Evolutionary conservation across 2,329 filamentous ascomycete genomes (phyloP), one percentile per base, ranked within the genome.

Genomic region (Xylaria sp.): DNA sequence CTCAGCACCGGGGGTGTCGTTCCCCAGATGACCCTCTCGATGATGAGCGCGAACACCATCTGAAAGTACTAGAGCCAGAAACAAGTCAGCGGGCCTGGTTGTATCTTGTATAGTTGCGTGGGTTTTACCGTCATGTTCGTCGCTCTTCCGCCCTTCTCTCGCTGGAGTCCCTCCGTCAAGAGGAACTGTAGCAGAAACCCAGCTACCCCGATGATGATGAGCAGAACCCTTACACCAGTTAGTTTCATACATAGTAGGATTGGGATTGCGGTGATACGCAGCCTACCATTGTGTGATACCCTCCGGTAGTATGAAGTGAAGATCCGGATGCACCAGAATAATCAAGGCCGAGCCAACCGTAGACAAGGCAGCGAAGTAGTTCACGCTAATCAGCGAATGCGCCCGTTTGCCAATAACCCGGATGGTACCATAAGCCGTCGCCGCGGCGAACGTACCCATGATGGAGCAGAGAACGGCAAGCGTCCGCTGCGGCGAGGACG

Each of bases 121-220:
- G 8, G 31, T 64, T 68, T 66, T 68, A 75, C 73, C 51, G 68
- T 75, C 67, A 78, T 71, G 57, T 75, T 76, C 4, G 73, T 75
- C 4, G 73, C 74, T 51, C 75, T 71, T 3, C 75, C 73, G 7
- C 72, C 74, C 54, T 90, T 90, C 63, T 91, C 89, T 66, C 90
- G 85, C 55, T 90, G 78, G 33, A 95, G 74, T 0, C 90, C 91
- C 8, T 88, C 87, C 0, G 91, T 92, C 0, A 94, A 78, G 6
- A 93, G 80, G 56, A 91, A 90, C 79, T 94, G 91, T 77, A 93
- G 85, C n/a, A 90, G 70, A 69, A 94, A 93, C 0, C 91, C 91
- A 33, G 87, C 90, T 0, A 87, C 71, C 0, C 90, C 90, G 9
- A 95, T 79, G 0, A 77, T 78, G 31, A 86, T 84, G 0, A 87